These are phyloP conservation scores for Rosa persica DNA, from an alignment of 306 rosid genomes.

Conservation along the genomic window DNA sequence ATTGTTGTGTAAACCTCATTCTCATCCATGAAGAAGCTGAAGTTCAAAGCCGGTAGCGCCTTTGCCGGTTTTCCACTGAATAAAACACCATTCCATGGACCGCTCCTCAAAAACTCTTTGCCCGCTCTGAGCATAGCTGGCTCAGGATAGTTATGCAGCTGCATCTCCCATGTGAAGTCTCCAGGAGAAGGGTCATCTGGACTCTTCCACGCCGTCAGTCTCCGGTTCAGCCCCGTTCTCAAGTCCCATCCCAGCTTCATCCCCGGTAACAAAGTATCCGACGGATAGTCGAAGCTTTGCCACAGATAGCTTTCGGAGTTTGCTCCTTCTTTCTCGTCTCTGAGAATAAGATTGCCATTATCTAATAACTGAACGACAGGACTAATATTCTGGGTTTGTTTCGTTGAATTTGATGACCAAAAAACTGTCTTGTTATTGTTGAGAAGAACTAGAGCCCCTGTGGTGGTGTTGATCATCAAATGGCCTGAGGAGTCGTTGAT, in stretches of 20 bases:
- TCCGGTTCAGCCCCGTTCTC: constrained; percentile 31
- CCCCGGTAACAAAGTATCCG: constrained; percentile 40
- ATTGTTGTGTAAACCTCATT: constrained; percentile 31
- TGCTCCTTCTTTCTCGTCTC: constrained; percentile 9
- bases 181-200: constrained; percentile 52
- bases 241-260: constrained; percentile 55
- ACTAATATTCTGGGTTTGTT: constrained; percentile 12
- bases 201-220: constrained; percentile 46
- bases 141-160: constrained; percentile 33
- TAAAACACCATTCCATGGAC: constrained; percentile 47
- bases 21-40: constrained; percentile 17
- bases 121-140: constrained; percentile 24
- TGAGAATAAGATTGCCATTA: constrained; percentile 52
- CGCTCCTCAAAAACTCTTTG: constrained; percentile 22
- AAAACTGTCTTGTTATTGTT: constrained; percentile 14
- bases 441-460: constrained; percentile 32
- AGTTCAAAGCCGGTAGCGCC: constrained; percentile 4
- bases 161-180: constrained; percentile 17
- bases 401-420: constrained; percentile 41
- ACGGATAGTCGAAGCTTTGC: constrained; percentile 49
- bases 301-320: constrained; percentile 29
- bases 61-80: constrained; percentile 26
- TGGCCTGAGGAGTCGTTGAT: constrained; percentile 32
- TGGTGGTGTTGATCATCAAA: constrained; percentile 27
- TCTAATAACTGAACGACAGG: constrained; percentile 39